Base-by-base conservation (phyloP, 768 basidiomycete species). In the Scleroderma citrinum region DNA sequence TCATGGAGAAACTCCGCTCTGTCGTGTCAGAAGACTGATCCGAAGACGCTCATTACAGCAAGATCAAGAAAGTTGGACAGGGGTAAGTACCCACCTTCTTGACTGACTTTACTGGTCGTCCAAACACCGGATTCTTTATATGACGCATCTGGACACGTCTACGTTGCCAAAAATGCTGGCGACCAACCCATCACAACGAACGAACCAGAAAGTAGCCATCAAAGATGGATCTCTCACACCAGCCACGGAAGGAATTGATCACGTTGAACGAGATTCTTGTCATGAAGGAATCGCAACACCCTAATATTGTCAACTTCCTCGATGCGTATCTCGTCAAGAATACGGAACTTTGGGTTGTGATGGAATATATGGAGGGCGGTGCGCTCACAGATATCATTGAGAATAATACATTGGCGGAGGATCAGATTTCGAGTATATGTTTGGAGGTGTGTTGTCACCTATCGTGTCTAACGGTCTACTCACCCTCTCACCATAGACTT, bases 351-450 rank as follows among this genome's bases (percentile, higher is more conserved):
- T 97, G 93, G 93, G 92, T 96, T 38, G 92, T 95, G 50, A 97
- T 95, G 93, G 93, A 97, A 71, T 95, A 90, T 63, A 97, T 97
- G 93, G 93, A 97, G 68, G 93, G 93, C 46, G 94, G 96, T 35
- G 93, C 95, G 16, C 73, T 99, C 60, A 97, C 93, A 21, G 95
- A 98, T 69, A 87, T 99, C 38, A 97, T 99, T 59, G 95, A 97
- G 73, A 92, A 94, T 59, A 98, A 97, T 67, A 82, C 89, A 36
- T 69, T 98, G 53, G 90, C 90, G 63, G 93, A 97, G 71, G 91
- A 93, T 62, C 93, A 97, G 70, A 95, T 97, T 44, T 83, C 90
- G 13, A 86, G 87, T 59, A 96, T 97, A 56, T 87, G 78, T 62
- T 75, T 86, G 0, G 96, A 98, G 81, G 95, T 93, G 55, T 56